Evolutionary conservation across 768 basidiomycete species (phyloP).

Genomic region (Amanita subjunquillea): DNA sequence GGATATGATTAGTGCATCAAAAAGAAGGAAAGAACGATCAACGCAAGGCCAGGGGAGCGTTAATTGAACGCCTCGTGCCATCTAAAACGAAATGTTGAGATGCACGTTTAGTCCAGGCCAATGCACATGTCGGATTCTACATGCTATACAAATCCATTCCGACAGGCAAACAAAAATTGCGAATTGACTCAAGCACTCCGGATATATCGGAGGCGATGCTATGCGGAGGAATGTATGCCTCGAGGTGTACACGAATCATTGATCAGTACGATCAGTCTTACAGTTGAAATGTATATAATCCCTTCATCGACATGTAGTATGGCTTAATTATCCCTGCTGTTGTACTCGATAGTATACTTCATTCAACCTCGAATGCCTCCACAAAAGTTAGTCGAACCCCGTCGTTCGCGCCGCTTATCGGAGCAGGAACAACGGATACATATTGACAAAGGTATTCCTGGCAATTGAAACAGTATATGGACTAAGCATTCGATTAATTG

Average conservation of each 20-base stretch:
- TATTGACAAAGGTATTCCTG: neutral
- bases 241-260: slow-evolving; percentile 28
- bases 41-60: slow-evolving; percentile 9
- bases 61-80: neutral
- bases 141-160: neutral
- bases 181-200: neutral
- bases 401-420: slow-evolving; percentile 35
- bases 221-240: slow-evolving; percentile 11
- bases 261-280: slow-evolving; percentile 2
- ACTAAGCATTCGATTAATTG: neutral
- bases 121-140: neutral
- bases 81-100: neutral
- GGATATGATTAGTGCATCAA: slow-evolving; percentile 73
- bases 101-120: neutral
- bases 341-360: neutral
- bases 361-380: neutral
- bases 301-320: neutral
- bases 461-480: neutral
- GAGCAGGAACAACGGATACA: slow-evolving; percentile 13
- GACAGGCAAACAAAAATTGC: neutral
- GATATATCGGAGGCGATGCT: neutral
- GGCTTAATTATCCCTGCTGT: neutral
- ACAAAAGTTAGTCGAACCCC: slow-evolving; percentile 5
- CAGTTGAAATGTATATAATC: neutral
- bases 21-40: slow-evolving; percentile 44